These are phyloP conservation scores for Candida pini DNA, from an alignment of 805 yeast genomes.

Conservation along the genomic window DNA sequence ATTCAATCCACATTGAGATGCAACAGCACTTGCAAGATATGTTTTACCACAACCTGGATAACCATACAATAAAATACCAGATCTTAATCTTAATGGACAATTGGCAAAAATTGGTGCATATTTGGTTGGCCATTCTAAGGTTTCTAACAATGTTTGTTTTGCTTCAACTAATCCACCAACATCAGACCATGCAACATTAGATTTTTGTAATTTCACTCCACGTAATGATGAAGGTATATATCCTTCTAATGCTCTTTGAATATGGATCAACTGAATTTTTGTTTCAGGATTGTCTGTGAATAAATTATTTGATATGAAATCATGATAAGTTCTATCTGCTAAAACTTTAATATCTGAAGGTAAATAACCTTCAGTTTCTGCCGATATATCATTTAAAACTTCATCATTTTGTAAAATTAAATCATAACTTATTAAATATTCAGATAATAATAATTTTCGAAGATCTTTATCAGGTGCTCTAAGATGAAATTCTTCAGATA, in stretches of 20 bases:
- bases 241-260: slow-evolving; percentile 47
- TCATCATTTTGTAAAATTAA: slow-evolving; percentile 34
- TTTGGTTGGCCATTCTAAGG: slow-evolving; percentile 95
- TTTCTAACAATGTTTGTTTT: slow-evolving; percentile 71
- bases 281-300: not conserved
- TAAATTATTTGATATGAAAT: slow-evolving; percentile 23
- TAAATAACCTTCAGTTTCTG: slow-evolving; percentile 84
- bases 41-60: slow-evolving; percentile 99
- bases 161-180: slow-evolving; percentile 85
- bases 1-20: slow-evolving; percentile 88
- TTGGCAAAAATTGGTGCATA: slow-evolving; percentile 91
- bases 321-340: slow-evolving; percentile 63
- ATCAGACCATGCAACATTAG: slow-evolving; percentile 72
- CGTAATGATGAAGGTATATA: slow-evolving; percentile 78
- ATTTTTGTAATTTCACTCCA: slow-evolving; percentile 81
- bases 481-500: slow-evolving; percentile 57
- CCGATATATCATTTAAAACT: slow-evolving; percentile 45
- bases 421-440: slow-evolving; percentile 17
- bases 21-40: slow-evolving; percentile 85
- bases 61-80: slow-evolving; percentile 88
- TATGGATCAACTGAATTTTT: not conserved
- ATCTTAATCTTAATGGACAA: slow-evolving; percentile 81
- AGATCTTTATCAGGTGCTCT: slow-evolving; percentile 62
- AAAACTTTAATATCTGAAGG: slow-evolving; percentile 76
- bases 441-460: slow-evolving; percentile 34